Evolutionary conservation across 2,329 filamentous ascomycete species (phyloP).

Genomic region (Aspergillus floridensis): DNA sequence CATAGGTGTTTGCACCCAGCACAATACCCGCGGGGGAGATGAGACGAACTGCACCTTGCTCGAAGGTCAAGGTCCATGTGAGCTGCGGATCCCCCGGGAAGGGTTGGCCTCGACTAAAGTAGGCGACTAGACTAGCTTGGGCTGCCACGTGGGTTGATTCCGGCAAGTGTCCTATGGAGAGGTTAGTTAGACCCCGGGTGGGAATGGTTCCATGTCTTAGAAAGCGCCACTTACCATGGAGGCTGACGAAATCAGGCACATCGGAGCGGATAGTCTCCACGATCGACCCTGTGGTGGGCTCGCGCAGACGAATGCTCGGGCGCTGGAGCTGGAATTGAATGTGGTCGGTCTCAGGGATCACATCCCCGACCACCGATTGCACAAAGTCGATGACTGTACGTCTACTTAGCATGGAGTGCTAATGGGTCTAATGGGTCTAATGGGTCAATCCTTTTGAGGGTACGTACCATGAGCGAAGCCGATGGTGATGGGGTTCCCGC

Average conservation of each 20-base stretch:
- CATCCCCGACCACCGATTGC: neutral
- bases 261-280: neutral
- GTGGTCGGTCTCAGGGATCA: neutral
- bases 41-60: neutral
- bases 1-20: neutral
- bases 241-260: neutral
- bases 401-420: neutral
- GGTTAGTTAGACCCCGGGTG: neutral
- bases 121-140: neutral
- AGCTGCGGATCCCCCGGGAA: neutral
- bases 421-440: no score
- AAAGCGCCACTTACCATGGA: neutral
- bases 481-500: slow-evolving; percentile 12
- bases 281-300: neutral
- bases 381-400: neutral
- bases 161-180: neutral
- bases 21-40: neutral
- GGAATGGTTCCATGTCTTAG: neutral
- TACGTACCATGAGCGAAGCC: slow-evolving; percentile 8
- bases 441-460: no score
- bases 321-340: neutral
- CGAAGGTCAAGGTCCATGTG: neutral
- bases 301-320: neutral
- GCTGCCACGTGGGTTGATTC: neutral
- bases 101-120: neutral